phyloP scores from a whole-genome alignment of 805 yeast species.

The Saturnispora diversa region DNA sequence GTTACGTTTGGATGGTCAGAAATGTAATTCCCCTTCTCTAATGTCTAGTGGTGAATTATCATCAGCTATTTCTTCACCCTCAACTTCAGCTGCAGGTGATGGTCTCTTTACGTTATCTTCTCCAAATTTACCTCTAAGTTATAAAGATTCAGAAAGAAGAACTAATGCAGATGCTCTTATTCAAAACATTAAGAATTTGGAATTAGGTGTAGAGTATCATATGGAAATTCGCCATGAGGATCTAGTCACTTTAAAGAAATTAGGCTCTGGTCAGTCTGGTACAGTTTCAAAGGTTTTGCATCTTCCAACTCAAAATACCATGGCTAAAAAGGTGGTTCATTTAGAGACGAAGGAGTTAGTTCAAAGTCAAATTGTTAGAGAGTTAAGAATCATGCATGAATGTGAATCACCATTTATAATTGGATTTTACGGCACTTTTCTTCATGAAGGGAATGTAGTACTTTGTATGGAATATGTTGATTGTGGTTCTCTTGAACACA shows the following conservation, averaged over 20 bases:
- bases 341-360: conserved; percentile 74
- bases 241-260: conserved; percentile 59
- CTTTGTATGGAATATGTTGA: conserved; percentile 96
- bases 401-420: conserved; percentile 79
- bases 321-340: conserved; percentile 86
- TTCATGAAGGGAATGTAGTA: conserved; percentile 65
- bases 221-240: conserved; percentile 54
- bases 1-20: not conserved
- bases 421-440: conserved; percentile 85
- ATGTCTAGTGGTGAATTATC: conserved; percentile 3
- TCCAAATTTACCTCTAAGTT: not conserved
- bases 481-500: conserved; percentile 84
- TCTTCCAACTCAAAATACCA: conserved; percentile 74
- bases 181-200: conserved; percentile 40
- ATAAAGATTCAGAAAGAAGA: conserved; percentile 27
- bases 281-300: conserved; percentile 84
- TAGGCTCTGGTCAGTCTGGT: conserved; percentile 95
- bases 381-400: conserved; percentile 82
- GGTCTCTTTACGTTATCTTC: conserved; percentile 2
- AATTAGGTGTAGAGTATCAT: conserved; percentile 47
- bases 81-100: conserved; percentile 1
- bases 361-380: conserved; percentile 79
- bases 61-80: conserved; percentile 2
- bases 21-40: not conserved
- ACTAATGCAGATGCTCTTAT: conserved; percentile 32